Conservation (phyloP, 768 basidiomycete species). For the Kwoniella botswanensis region DNA sequence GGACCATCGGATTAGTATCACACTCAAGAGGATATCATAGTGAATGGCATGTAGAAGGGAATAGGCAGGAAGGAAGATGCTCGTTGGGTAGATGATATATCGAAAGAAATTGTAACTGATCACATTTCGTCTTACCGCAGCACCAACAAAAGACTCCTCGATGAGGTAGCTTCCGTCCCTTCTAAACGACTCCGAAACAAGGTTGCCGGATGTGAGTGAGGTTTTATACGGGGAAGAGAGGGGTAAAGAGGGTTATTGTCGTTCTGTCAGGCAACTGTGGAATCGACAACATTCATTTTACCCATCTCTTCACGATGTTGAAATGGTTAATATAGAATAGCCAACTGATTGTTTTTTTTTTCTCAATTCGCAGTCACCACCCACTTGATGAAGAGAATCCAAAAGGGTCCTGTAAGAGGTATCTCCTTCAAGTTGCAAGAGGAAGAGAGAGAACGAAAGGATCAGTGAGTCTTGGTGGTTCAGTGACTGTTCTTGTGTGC, state of each 20-base stretch:
- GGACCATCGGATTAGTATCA: no score
- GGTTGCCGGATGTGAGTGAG: conserved; percentile 76
- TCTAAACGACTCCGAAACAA: conserved; percentile 99
- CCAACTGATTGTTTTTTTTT: neutral
- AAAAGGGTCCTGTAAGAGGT: conserved; percentile 95
- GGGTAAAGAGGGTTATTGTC: neutral
- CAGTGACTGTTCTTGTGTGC: no score
- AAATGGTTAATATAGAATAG: neutral
- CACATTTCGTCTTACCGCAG: conserved; percentile 28
- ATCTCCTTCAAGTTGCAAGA: conserved; percentile 99
- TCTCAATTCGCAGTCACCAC: conserved; percentile 71
- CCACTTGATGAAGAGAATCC: conserved; percentile 99
- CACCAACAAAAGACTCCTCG: conserved; percentile 97
- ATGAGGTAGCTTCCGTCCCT: conserved; percentile 73
- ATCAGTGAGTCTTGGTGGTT: conserved; percentile 69
- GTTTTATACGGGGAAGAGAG: neutral
- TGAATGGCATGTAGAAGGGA: no score
- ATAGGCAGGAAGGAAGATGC: no score
- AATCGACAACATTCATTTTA: no score
- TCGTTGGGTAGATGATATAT: neutral
- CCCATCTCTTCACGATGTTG: no score
- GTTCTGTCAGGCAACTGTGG: neutral
- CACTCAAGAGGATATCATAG: no score
- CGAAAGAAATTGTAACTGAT: neutral
- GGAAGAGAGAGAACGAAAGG: conserved; percentile 98